phyloP scores from a whole-genome alignment of 2,329 filamentous ascomycete species.

The Chaetoscypha palmicola region DNA sequence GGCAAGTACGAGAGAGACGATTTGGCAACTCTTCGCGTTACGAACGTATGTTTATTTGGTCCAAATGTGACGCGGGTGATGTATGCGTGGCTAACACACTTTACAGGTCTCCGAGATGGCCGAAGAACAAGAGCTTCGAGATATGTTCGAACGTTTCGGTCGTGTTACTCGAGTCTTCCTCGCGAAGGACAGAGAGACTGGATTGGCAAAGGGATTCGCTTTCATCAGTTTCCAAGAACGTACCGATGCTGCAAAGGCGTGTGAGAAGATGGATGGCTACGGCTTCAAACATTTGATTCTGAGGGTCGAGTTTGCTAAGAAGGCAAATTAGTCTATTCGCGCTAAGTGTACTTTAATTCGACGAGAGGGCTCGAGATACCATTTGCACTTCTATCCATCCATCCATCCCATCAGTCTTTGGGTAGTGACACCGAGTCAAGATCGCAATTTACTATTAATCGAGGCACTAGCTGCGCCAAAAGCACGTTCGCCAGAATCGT shows the following conservation, averaged over 20 bases:
- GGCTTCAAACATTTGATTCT: slow-evolving; percentile 85
- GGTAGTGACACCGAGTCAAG: too few species aligned
- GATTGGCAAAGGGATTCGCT: slow-evolving; percentile 94
- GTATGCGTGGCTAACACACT: slow-evolving; percentile 14
- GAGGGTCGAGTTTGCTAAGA: slow-evolving; percentile 82
- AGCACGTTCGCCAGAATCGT: too few species aligned
- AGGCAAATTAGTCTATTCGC: slow-evolving; percentile 37
- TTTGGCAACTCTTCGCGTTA: slow-evolving; percentile 90
- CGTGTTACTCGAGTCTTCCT: slow-evolving; percentile 96
- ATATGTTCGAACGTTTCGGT: slow-evolving; percentile 97
- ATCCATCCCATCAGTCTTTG: too few species aligned
- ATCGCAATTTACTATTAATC: too few species aligned
- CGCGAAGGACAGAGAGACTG: slow-evolving; percentile 95
- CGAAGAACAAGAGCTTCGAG: slow-evolving; percentile 88
- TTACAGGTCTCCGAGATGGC: slow-evolving; percentile 87
- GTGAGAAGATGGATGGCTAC: slow-evolving; percentile 95
- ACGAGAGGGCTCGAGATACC: too few species aligned
- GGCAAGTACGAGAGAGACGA: slow-evolving; percentile 97
- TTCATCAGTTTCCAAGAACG: slow-evolving; percentile 97
- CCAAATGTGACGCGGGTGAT: background rate
- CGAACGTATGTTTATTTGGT: slow-evolving; percentile 68
- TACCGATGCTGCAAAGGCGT: slow-evolving; percentile 82
- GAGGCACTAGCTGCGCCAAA: too few species aligned
- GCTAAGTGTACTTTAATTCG: slow-evolving; percentile 6
- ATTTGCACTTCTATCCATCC: too few species aligned